phyloP scores from a whole-genome alignment of 192 early-diverging fungal genomes.

The Allomyces macrogynus region DNA sequence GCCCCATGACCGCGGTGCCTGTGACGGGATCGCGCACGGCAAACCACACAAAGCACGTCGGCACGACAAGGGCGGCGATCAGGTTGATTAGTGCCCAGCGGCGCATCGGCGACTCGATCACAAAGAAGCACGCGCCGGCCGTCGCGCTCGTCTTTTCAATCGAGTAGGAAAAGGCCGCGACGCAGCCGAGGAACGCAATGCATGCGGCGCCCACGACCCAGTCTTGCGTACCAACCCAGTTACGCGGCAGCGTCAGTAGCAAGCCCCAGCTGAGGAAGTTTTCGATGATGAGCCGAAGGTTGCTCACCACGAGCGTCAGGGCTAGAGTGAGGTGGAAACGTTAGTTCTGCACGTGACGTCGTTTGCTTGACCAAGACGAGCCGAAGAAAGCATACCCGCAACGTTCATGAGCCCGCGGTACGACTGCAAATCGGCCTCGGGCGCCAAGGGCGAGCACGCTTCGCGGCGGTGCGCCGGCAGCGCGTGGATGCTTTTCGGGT shows the following conservation, averaged over 20 bases:
- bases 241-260: conserved; percentile 45
- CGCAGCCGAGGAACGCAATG: conserved; percentile 24
- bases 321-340: conserved; percentile 8
- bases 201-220: conserved; percentile 33
- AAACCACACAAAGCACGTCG: conserved; percentile 44
- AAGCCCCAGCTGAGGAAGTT: conserved; percentile 78
- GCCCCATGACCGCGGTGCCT: conserved; percentile 35
- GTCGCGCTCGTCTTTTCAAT: conserved; percentile 24
- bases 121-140: too few species aligned
- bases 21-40: conserved; percentile 47
- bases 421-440: too few species aligned
- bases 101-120: conserved; percentile 10
- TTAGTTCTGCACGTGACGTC: neutral
- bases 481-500: too few species aligned
- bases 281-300: conserved; percentile 65
- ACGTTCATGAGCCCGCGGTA: conserved; percentile 71
- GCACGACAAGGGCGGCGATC: conserved; percentile 26
- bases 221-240: conserved; percentile 27
- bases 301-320: conserved; percentile 62
- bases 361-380: neutral
- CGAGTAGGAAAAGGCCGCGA: conserved; percentile 28
- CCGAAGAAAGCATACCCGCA: conserved; percentile 20
- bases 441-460: too few species aligned
- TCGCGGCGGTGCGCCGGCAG: too few species aligned
- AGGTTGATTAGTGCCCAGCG: conserved; percentile 21